A percentile compares a stretch with the other conserved stretches of the same genome.
Conservation (phyloP, 2,329 filamentous ascomycete genomes). For the Diaporthe sp. region DNA sequence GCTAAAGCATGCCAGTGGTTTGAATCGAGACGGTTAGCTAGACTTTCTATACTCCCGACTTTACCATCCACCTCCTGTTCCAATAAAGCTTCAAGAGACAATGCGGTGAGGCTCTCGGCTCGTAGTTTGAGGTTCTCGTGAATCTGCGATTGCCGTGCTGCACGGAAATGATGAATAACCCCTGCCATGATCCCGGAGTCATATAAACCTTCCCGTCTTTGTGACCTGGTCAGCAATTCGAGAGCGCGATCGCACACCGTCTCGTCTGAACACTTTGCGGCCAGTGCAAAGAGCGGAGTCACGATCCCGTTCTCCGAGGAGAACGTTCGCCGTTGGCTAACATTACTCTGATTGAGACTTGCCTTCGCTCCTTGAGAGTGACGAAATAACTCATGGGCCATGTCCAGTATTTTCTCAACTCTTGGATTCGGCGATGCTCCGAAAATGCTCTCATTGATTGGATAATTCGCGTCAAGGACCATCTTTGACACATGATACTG, state of each 20-base stretch:
- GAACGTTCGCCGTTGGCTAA: background rate
- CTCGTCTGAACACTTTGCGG: background rate
- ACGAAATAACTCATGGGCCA: background rate
- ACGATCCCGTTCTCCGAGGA: background rate
- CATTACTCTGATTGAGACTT: fast-evolving
- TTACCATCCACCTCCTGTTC: background rate
- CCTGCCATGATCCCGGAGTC: background rate
- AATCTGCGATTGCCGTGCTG: background rate
- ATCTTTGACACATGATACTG: conserved; percentile 1
- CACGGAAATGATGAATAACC: background rate
- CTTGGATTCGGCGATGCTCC: background rate
- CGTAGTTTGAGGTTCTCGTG: fast-evolving
- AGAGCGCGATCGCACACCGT: background rate
- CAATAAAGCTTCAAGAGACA: background rate
- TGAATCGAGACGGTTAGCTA: background rate
- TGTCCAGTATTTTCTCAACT: background rate
- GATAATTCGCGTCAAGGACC: background rate
- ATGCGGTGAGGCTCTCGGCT: too few relatives aligned
- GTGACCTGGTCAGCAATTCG: background rate
- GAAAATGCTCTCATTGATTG: background rate
- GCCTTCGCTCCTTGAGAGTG: background rate
- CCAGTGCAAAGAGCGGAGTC: background rate
- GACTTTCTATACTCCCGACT: background rate
- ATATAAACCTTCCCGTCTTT: background rate
- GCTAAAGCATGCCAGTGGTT: too few relatives aligned